A percentile compares a stretch with the other conserved stretches of the same genome.
phyloP scores from a whole-genome alignment of 2,329 filamentous ascomycete genomes.

The Ceratocystis harringtonii region DNA sequence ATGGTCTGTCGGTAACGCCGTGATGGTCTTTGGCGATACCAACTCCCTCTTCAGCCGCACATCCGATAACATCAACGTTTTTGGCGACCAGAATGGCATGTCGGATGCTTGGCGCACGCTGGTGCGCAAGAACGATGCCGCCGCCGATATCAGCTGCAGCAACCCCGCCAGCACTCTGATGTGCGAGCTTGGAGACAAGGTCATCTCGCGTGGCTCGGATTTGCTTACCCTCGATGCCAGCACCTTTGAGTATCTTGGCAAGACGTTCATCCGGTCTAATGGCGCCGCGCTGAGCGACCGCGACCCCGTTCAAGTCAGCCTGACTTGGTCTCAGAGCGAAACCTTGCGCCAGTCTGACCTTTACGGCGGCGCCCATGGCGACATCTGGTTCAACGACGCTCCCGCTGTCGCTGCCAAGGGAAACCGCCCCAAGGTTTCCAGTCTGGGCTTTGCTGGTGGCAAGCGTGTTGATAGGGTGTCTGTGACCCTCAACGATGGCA shows the following conservation, averaged over 20 bases:
- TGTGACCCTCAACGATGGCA: conserved; percentile 34
- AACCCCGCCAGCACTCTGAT: conserved; percentile 38
- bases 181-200: conserved; percentile 55
- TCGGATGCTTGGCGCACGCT: conserved; percentile 46
- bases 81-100: conserved; percentile 36
- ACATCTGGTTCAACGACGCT: conserved; percentile 41
- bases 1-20: conserved; percentile 43
- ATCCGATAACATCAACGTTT: conserved; percentile 38
- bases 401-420: conserved; percentile 24
- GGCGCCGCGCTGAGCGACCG: conserved; percentile 47
- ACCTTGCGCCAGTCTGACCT: conserved; percentile 31
- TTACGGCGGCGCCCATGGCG: conserved; percentile 35
- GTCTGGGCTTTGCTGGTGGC: conserved; percentile 33
- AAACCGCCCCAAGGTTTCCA: conserved; percentile 25
- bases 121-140: conserved; percentile 32
- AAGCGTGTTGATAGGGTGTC: conserved; percentile 37
- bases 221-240: conserved; percentile 33
- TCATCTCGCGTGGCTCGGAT: conserved; percentile 42
- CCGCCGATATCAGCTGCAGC: conserved; percentile 34
- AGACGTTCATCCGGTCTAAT: conserved; percentile 40
- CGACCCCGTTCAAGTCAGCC: conserved; percentile 44
- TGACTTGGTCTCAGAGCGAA: conserved; percentile 30
- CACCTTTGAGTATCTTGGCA: conserved; percentile 39
- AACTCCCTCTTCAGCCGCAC: conserved; percentile 50
- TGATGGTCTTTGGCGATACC: conserved; percentile 49